Percentiles rank a stretch among this genome's conserved stretches.
Evolutionary conservation across 257 asterid species (phyloP).

Genomic region (Salvia hispanica): DNA sequence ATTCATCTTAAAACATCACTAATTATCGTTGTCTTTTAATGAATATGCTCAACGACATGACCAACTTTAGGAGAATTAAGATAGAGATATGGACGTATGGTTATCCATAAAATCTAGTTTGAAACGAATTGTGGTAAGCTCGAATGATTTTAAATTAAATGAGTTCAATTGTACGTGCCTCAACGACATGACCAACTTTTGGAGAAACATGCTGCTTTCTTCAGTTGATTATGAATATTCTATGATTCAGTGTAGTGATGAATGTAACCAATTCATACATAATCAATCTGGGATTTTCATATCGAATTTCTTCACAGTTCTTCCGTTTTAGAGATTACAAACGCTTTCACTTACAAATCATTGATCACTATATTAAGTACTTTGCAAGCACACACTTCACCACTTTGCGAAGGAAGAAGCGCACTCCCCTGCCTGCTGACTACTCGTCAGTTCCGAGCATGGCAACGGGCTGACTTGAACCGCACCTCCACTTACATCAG

Average conservation of each 20-base stretch:
- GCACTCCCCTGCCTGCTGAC: conserved; percentile 56
- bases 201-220: too few relatives aligned
- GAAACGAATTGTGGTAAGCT: too few relatives aligned
- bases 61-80: too few relatives aligned
- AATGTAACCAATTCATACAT: not conserved
- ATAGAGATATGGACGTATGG: too few relatives aligned
- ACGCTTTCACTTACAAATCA: conserved; percentile 19
- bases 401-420: conserved; percentile 40
- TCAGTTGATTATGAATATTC: not conserved
- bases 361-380: conserved; percentile 7
- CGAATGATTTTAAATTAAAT: too few relatives aligned
- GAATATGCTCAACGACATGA: too few relatives aligned
- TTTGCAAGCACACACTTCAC: conserved; percentile 7
- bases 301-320: conserved; percentile 1
- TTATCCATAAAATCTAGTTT: too few relatives aligned
- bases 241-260: not conserved
- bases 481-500: conserved; percentile 77
- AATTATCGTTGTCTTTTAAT: too few relatives aligned
- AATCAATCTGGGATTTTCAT: not conserved
- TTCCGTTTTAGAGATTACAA: conserved; percentile 13
- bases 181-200: too few relatives aligned
- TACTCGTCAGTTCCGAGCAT: conserved; percentile 64
- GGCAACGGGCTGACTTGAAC: conserved; percentile 83
- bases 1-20: too few relatives aligned
- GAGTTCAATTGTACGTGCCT: too few relatives aligned